A percentile compares a stretch with the other conserved stretches of the same genome.
These are phyloP conservation scores for Solanum clarkiae DNA, from an alignment of 257 asterid species.

Conservation along the genomic window DNA sequence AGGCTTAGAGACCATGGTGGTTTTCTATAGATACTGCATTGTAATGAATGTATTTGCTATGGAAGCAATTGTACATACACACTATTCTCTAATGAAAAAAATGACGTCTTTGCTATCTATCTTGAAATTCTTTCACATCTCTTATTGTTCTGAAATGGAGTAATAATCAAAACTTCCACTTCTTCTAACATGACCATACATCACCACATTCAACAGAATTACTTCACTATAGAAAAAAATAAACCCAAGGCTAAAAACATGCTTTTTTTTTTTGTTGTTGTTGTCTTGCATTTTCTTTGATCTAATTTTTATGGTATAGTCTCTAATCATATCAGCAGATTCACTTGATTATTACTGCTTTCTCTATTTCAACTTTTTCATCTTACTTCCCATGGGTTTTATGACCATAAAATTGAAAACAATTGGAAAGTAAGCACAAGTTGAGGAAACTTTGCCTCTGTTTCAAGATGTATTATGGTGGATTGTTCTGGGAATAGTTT, in stretches of 20 bases:
- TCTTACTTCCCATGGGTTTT: no score
- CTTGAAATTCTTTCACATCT: neutral
- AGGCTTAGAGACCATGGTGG: constrained; percentile 31
- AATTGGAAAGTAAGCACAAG: neutral
- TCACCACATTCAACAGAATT: neutral
- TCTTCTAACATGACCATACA: neutral
- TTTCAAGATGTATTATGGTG: neutral
- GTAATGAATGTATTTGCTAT: constrained; percentile 8
- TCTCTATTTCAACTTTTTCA: neutral
- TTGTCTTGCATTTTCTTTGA: neutral
- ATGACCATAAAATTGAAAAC: no score
- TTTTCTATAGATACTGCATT: constrained; percentile 31
- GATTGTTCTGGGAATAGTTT: neutral
- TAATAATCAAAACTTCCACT: neutral
- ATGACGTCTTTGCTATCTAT: neutral
- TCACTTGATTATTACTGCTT: neutral
- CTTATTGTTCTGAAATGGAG: neutral
- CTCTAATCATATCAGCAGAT: neutral
- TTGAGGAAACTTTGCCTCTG: neutral
- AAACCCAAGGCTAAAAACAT: neutral
- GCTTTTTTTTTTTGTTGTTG: neutral
- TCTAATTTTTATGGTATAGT: neutral
- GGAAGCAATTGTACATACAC: constrained; percentile 4
- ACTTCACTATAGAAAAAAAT: neutral
- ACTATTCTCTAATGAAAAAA: neutral